Evolutionary conservation across 2,329 filamentous ascomycete species (phyloP), one percentile per base, ranked within the genome.

Genomic region (Fusarium azukiicola): DNA sequence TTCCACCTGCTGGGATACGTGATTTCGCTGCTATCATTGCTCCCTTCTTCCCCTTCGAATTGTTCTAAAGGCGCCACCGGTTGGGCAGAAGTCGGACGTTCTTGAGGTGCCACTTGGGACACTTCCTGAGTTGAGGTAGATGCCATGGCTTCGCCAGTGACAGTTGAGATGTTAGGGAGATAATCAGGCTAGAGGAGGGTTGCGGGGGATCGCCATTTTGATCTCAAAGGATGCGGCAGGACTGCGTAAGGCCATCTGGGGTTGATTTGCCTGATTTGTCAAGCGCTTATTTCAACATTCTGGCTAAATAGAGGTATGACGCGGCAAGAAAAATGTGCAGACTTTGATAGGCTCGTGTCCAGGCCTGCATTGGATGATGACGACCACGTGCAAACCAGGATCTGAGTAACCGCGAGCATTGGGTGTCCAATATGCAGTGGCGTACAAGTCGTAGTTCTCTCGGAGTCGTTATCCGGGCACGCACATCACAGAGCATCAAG

Each of bases 1-100:
- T 83, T 83, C 5, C 72, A 75, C 1, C 81, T 80, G 2, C 75
- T 71, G 0, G 81, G 81, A 13, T 79, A 82, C 1, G 32, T 19
- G 1, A 52, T 50, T 2, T 56, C 56, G 8, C 9, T 56, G 27
- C n/a, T 38, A 19, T 42, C 50, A 38, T 74, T 32, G 0, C 6
- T 50, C 5, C 63, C 63, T 1, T 81, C 74, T 47, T 80, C 78
- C 0, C 81, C 19, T 10, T 80, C 73, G 0, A 82, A 10, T 0
- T 8, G 3, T 10, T 79, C 79, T 0, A 49, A 21, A 2, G 66
- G 74, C 4, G 3, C 10, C 6, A 8, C 19, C 7, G 6, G 13
- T 6, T 23, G 54, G 2, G 6, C 3, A 2, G 10, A 14, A 14
- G 14, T 42, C 16, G 56, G 11, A 8, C 56, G 56, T 14, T 36